phyloP scores from a whole-genome alignment of 129 eudicot genomes.

The Centella asiatica region DNA sequence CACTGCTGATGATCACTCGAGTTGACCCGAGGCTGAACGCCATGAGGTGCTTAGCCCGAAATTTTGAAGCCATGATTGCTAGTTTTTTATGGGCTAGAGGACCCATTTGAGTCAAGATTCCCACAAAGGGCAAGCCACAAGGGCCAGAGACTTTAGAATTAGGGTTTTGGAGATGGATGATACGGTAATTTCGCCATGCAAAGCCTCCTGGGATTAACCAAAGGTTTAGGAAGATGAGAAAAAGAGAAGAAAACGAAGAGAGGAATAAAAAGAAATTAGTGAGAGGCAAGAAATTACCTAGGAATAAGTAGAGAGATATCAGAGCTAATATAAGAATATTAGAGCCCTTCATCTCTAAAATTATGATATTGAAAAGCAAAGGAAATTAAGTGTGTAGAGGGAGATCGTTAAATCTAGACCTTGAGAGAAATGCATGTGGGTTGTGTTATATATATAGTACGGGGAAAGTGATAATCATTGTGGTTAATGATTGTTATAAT shows the following conservation, averaged over 20 bases:
- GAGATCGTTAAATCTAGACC: conserved; percentile 14
- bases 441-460: conserved; percentile 41
- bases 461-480: conserved; percentile 26
- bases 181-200: conserved; percentile 60
- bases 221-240: conserved; percentile 28
- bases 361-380: background rate
- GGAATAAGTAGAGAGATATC: conserved; percentile 18
- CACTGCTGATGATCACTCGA: conserved; percentile 55
- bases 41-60: conserved; percentile 54
- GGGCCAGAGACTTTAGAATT: conserved; percentile 49
- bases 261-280: conserved; percentile 23
- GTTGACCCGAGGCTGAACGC: conserved; percentile 64
- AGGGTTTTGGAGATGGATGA: conserved; percentile 20
- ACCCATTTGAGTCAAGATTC: conserved; percentile 52
- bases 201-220: conserved; percentile 66
- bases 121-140: conserved; percentile 55
- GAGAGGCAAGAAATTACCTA: conserved; percentile 31
- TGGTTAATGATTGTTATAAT: conserved; percentile 23
- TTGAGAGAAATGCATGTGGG: conserved; percentile 42
- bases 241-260: conserved; percentile 11
- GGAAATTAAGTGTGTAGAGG: conserved; percentile 9
- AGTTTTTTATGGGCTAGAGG: conserved; percentile 59
- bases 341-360: conserved; percentile 30
- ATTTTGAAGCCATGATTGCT: conserved; percentile 44
- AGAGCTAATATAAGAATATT: conserved; percentile 1